Conservation (phyloP, 768 basidiomycete species). For the Filobasidium floriforme region DNA sequence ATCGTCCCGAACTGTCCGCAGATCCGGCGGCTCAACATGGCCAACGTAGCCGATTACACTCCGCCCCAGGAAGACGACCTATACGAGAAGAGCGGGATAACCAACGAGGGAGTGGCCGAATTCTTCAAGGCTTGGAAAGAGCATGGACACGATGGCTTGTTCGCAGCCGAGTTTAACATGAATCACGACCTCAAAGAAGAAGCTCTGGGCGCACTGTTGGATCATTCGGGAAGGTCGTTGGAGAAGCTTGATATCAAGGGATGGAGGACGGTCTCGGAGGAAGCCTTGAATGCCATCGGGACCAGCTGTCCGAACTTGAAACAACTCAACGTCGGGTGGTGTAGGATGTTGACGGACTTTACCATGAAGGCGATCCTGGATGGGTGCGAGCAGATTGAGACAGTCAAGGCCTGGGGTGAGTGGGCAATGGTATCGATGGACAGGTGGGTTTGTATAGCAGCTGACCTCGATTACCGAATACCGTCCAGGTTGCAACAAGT, state of each 20-base stretch:
- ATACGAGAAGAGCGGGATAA: conserved; percentile 46
- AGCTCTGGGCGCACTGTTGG: conserved; percentile 59
- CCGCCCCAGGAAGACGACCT: conserved; percentile 14
- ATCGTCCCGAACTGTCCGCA: conserved; percentile 51
- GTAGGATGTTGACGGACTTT: conserved; percentile 73
- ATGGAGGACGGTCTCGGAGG: conserved; percentile 58
- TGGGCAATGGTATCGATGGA: neutral
- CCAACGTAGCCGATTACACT: conserved; percentile 50
- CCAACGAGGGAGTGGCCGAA: conserved; percentile 60
- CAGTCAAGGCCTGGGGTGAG: conserved; percentile 51
- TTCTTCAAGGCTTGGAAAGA: conserved; percentile 61
- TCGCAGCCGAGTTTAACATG: conserved; percentile 56
- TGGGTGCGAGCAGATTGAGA: conserved; percentile 47
- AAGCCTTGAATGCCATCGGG: conserved; percentile 47
- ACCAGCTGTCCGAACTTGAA: conserved; percentile 48
- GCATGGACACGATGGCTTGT: conserved; percentile 30
- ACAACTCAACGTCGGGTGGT: conserved; percentile 75
- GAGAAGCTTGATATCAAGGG: conserved; percentile 65
- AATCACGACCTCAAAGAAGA: conserved; percentile 53
- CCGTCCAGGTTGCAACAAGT: conserved; percentile 39
- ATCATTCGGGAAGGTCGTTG: conserved; percentile 59
- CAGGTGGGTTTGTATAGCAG: too few species aligned
- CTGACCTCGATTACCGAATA: neutral
- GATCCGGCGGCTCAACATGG: conserved; percentile 55
- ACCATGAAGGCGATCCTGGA: conserved; percentile 63